phyloP scores from a whole-genome alignment of 306 rosid genomes.

The Arachis stenosperma region DNA sequence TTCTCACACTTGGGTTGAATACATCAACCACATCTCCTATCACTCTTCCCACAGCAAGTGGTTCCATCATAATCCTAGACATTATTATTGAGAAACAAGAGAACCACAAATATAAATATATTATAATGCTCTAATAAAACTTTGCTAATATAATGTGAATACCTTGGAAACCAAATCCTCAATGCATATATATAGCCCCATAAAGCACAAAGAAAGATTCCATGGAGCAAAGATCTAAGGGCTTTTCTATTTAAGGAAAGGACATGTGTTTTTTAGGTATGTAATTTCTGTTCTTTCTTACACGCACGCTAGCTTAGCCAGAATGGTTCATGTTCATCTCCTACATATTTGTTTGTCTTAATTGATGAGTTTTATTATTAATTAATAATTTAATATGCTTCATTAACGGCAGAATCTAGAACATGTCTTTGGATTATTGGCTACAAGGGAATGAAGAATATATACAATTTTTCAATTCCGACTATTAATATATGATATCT shows the following conservation, averaged over 20 bases:
- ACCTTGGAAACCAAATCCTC: conserved; percentile 30
- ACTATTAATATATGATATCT: conserved; percentile 52
- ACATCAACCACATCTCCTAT: conserved; percentile 90
- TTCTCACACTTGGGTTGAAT: conserved; percentile 72
- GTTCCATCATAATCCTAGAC: conserved; percentile 59
- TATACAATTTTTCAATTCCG: conserved; percentile 31
- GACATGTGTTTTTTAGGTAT: conserved; percentile 24
- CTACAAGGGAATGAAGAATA: conserved; percentile 51
- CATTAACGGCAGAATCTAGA: conserved; percentile 46
- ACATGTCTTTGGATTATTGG: conserved; percentile 53
- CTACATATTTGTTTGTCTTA: conserved; percentile 20
- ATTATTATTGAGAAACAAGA: conserved; percentile 26
- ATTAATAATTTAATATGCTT: conserved; percentile 4
- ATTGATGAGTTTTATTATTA: conserved; percentile 35
- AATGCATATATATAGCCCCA: conserved; percentile 56
- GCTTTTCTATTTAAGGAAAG: conserved; percentile 46
- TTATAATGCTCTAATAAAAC: background rate
- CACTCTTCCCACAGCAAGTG: conserved; percentile 71
- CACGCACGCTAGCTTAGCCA: conserved; percentile 38
- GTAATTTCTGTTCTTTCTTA: conserved; percentile 21
- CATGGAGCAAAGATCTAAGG: background rate
- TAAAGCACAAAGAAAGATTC: conserved; percentile 49
- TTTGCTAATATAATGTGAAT: conserved; percentile 28
- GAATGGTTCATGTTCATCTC: conserved; percentile 25
- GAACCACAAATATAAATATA: background rate